phyloP scores from a whole-genome alignment of 1,284 basidiomycete genomes.

The Apiotrichum porosum region DNA sequence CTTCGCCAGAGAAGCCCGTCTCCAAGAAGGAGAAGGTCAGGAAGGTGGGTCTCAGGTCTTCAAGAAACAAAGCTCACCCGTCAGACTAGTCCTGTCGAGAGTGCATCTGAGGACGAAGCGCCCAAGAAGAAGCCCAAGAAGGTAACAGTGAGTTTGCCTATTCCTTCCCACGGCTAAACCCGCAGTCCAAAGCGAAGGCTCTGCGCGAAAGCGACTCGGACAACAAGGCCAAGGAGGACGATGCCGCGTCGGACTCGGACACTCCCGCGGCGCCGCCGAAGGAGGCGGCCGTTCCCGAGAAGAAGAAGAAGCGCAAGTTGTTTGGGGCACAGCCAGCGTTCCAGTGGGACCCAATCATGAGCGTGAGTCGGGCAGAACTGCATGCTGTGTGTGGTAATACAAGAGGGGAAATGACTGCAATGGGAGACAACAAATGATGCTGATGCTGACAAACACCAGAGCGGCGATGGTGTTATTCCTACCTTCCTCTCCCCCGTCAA shows the following conservation, averaged over 20 bases:
- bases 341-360: constrained; percentile 41
- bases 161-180: no score
- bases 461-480: constrained; percentile 45
- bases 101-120: constrained; percentile 22
- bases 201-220: constrained; percentile 1
- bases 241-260: background rate
- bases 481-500: constrained; percentile 33
- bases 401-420: background rate
- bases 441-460: constrained; percentile 21
- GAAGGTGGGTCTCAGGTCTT: constrained; percentile 14
- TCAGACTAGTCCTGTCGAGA: constrained; percentile 20
- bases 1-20: constrained; percentile 6
- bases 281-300: constrained; percentile 8
- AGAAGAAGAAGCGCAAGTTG: constrained; percentile 45
- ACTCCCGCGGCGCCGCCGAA: background rate
- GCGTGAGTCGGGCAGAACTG: no score
- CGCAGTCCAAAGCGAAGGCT: background rate
- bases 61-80: background rate
- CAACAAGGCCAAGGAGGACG: background rate
- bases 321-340: constrained; percentile 29
- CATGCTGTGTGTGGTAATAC: background rate
- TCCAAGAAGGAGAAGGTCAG: constrained; percentile 12
- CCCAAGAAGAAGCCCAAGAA: constrained; percentile 26
- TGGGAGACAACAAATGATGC: background rate
- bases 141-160: no score